phyloP scores from a whole-genome alignment of 441 rosid genomes.

The Raphanus hybrid region DNA sequence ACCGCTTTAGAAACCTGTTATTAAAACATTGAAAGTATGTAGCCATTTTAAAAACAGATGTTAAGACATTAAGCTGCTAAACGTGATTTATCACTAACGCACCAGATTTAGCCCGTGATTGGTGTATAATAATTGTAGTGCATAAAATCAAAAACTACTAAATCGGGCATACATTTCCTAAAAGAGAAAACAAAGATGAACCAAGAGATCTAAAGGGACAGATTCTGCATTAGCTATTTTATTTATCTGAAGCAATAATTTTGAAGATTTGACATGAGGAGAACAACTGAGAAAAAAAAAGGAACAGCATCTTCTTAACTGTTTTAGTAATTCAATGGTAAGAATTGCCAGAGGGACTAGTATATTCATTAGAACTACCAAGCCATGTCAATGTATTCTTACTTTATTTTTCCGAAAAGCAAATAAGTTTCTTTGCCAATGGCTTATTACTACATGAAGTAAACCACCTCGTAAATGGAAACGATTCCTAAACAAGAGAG shows the following conservation, averaged over 20 bases:
- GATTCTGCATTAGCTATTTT: constrained; percentile 22
- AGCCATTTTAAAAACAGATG: constrained; percentile 10
- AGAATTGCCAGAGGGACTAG: constrained; percentile 14
- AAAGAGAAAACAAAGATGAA: constrained; percentile 6
- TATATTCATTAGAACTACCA: constrained; percentile 20
- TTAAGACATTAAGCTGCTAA: constrained; percentile 14
- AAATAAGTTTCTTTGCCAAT: constrained; percentile 1
- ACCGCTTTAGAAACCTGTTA: constrained; percentile 69
- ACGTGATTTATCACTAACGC: constrained; percentile 6
- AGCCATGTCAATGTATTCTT: constrained; percentile 3
- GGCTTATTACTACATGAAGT: constrained; percentile 11
- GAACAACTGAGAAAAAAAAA: constrained; percentile 16
- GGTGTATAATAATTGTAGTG: constrained; percentile 20
- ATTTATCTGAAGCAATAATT: constrained; percentile 7
- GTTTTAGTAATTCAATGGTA: constrained; percentile 1
- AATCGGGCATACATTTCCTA: constrained; percentile 5
- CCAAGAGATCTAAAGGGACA: constrained; percentile 15
- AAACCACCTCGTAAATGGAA: constrained; percentile 13
- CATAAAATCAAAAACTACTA: background rate
- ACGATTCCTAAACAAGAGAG: constrained; percentile 20
- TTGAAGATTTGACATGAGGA: constrained; percentile 7
- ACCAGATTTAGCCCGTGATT: constrained; percentile 15
- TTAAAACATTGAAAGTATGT: constrained; percentile 12
- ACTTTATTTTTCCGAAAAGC: constrained; percentile 5
- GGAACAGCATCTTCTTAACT: constrained; percentile 8